Percentiles rank a stretch among this genome's conserved stretches.
phyloP scores from a whole-genome alignment of 257 asterid species.

The Lycium barbarum region DNA sequence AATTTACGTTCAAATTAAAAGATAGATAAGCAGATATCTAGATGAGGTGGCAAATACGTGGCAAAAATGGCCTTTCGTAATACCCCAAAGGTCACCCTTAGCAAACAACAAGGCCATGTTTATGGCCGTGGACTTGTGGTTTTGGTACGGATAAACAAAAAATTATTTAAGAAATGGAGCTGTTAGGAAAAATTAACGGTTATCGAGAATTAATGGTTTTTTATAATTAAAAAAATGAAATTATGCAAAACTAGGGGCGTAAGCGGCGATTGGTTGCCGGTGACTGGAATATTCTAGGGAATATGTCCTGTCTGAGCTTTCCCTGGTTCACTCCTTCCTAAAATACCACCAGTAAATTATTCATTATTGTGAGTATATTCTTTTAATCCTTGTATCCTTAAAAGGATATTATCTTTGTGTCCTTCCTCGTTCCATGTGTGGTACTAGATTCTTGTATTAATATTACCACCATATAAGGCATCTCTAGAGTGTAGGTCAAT shows the following conservation, averaged over 20 bases:
- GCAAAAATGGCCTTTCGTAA: conserved; percentile 12
- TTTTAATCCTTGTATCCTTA: not conserved
- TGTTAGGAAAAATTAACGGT: not conserved
- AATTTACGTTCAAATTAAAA: not conserved
- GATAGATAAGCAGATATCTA: not conserved
- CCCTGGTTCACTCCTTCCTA: not conserved
- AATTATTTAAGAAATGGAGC: not conserved
- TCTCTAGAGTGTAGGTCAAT: not conserved
- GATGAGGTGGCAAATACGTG: not conserved
- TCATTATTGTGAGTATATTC: not conserved
- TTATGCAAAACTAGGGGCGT: conserved; percentile 12
- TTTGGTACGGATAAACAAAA: not conserved
- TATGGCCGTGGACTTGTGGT: not conserved
- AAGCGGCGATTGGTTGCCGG: conserved; percentile 48
- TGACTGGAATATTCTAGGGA: conserved; percentile 29
- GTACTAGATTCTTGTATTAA: not conserved
- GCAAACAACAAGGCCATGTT: not conserved
- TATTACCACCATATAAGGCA: not conserved
- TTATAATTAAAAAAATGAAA: not conserved
- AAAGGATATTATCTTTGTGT: conserved; percentile 1
- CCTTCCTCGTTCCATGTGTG: not conserved
- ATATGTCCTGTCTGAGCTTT: conserved; percentile 31
- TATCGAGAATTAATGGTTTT: not conserved
- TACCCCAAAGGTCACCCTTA: not conserved
- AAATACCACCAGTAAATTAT: not conserved